Base-by-base conservation (phyloP, 345 rosid species). In the Odontarrhena argentea region DNA sequence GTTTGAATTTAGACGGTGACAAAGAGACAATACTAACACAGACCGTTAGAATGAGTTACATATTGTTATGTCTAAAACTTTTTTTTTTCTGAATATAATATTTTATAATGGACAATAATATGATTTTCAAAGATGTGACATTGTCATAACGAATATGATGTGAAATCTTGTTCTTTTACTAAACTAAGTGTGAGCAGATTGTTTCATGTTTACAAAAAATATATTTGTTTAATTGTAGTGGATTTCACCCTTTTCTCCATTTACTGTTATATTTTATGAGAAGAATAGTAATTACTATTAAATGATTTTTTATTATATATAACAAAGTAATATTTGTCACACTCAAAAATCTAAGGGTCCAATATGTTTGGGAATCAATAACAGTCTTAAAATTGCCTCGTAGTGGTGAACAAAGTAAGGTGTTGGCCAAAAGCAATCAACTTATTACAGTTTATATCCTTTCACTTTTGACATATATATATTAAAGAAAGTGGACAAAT, bases 361-460 rank as follows among this genome's bases (percentile, higher is more conserved):
- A 48, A 53, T 67, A 61, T 67, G 77, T 74, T 55, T 74, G 69
- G 74, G 78, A 74, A 74, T 74, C 78, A 61, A 74, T 60, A 62
- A 68, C 69, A 74, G 78, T 68, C 65, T 48, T 68, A 42, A 32
- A 40, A 18, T 68, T 68, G 60, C 78, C 54, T 48, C 65, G 14
- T 62, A 74, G 72, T 74, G 74, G 69, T 74, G 69, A 68, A 68
- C 74, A 74, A 60, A 74, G 77, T 55, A 60, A 66, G 52, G 63
- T 74, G 68, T 67, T 74, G 73, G 63, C 68, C 45, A 60, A 74
- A 74, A 74, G 77, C 53, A 74, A 62, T 60, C 68, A 73, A 68
- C 73, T 67, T 46, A 38, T 53, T 61, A 67, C 68, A 38, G 73
- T 55, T 43, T 53, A 67, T 54, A 38, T 54, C 15, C 50, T 60